Base-by-base conservation (phyloP, 768 basidiomycete genomes). In the Gymnopilus dilepis region DNA sequence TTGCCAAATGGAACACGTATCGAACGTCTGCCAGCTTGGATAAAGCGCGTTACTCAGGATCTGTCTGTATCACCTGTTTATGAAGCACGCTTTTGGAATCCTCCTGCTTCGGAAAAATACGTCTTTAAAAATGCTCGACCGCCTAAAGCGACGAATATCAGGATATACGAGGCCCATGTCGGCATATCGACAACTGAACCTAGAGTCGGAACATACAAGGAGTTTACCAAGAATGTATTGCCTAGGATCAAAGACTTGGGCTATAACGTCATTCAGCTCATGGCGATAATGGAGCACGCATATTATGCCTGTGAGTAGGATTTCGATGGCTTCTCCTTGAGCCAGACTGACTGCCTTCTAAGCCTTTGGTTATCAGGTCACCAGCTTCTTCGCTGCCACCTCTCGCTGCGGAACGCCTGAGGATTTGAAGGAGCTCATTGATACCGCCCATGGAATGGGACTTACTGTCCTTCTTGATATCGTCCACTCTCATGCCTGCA, bases 21-120 rank as follows among this genome's bases (percentile, higher is more conserved):
- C 63, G 97, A 99, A 73, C 88, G 96, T 38, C 73, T 99, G 40
- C 97, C 97, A 4, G 88, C 92, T 4, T 99, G 97, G 97, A 95
- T 94, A 69, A 88, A 77, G 59, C 92, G 97, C 62, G 97, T 99
- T 63, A 98, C 97, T 4, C 97, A 99, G 73, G 95, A 99, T 72
- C 78, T 99, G 59, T 73, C 77, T 50, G 86, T 94, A 42, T 99
- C 97, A 17, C 92, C 95, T 13, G 84, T 92, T 6, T 99, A 97
- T 74, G 97, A 99, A 62, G 93, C 94, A 19, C 88, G 94, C n/a
- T 97, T 99, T 77, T 99, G 97, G 97, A 98, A 99, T 73, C 97
- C 97, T 1, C 89, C 94, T 19, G 70, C 78, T 40, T 77, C 82
- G 24, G 78, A 92, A 64, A 78, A 71, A 50, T 97, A 98, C 79